phyloP scores from a whole-genome alignment of 2,329 filamentous ascomycete genomes.

The Neospermospora avenae region DNA sequence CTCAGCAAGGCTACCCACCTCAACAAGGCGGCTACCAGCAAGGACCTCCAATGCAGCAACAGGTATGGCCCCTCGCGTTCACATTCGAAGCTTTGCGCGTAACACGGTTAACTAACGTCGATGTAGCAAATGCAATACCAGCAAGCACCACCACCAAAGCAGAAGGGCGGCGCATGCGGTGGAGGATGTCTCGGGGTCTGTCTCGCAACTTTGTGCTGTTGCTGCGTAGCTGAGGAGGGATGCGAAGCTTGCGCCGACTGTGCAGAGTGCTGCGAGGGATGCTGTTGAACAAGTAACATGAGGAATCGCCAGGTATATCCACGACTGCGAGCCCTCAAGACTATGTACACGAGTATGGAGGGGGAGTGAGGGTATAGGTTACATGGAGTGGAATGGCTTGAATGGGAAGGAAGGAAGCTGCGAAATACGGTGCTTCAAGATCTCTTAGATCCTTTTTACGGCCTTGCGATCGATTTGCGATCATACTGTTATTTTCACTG shows the following conservation, averaged over 20 bases:
- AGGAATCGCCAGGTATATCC: background rate
- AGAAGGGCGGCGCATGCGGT: slow-evolving; percentile 38
- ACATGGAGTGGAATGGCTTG: background rate
- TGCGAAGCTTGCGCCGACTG: too few species aligned
- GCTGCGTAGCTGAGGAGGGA: slow-evolving; percentile 38
- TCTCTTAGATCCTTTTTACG: slow-evolving; percentile 2
- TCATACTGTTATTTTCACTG: background rate
- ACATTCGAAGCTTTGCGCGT: background rate
- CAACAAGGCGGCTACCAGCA: slow-evolving; percentile 14
- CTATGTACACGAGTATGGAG: background rate
- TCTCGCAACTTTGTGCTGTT: slow-evolving; percentile 48
- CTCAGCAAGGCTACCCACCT: slow-evolving; percentile 22
- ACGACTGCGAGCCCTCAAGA: background rate
- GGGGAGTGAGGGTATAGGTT: background rate
- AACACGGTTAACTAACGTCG: background rate
- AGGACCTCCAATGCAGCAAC: slow-evolving; percentile 11
- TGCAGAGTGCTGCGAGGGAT: slow-evolving; percentile 31
- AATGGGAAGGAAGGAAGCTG: background rate
- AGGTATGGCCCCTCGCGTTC: background rate
- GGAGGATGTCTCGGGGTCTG: slow-evolving; percentile 45
- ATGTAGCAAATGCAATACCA: slow-evolving; percentile 43
- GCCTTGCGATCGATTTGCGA: background rate
- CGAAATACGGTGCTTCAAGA: slow-evolving; percentile 1
- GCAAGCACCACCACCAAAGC: slow-evolving; percentile 41
- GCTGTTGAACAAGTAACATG: slow-evolving; percentile 24